Evolutionary conservation across 495 filamentous ascomycete species (phyloP).

Genomic region (Tuber aestivum): DNA sequence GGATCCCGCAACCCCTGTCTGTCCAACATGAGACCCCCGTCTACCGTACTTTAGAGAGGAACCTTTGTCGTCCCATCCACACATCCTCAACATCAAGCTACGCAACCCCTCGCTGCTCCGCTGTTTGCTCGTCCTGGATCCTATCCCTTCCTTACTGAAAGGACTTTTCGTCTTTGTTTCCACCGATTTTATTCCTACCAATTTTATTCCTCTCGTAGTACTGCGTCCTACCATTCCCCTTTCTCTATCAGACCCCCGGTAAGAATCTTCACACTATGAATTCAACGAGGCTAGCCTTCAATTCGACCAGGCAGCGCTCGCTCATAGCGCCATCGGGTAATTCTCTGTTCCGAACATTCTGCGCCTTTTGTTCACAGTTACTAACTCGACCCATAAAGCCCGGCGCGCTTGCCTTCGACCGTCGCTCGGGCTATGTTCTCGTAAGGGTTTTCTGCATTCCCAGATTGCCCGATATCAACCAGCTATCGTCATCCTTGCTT

Average conservation of each 20-base stretch:
- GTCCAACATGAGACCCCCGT: background rate
- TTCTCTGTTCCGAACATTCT: conserved; percentile 13
- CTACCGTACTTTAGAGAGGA: background rate
- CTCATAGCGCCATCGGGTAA: conserved; percentile 48
- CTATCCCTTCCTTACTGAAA: background rate
- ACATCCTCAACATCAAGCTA: conserved; percentile 1
- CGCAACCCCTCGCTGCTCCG: background rate
- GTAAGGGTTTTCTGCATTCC: conserved; percentile 52
- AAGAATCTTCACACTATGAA: conserved; percentile 24
- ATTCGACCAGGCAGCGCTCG: conserved; percentile 54
- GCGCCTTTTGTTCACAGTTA: conserved; percentile 6
- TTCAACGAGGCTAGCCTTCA: conserved; percentile 55
- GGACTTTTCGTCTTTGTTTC: background rate
- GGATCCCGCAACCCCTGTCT: background rate
- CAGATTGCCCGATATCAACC: conserved; percentile 55
- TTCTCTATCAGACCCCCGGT: background rate
- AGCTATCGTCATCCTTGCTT: conserved; percentile 60
- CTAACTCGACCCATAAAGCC: conserved; percentile 34
- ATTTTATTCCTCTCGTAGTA: background rate
- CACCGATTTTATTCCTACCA: background rate
- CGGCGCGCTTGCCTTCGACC: conserved; percentile 42
- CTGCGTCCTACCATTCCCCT: background rate
- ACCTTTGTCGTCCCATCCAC: conserved; percentile 4
- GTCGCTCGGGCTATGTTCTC: conserved; percentile 42
- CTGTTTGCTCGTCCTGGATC: background rate